Evolutionary conservation across 148 eudicot genomes (phyloP).

Genomic region (Spergularia bocconei): DNA sequence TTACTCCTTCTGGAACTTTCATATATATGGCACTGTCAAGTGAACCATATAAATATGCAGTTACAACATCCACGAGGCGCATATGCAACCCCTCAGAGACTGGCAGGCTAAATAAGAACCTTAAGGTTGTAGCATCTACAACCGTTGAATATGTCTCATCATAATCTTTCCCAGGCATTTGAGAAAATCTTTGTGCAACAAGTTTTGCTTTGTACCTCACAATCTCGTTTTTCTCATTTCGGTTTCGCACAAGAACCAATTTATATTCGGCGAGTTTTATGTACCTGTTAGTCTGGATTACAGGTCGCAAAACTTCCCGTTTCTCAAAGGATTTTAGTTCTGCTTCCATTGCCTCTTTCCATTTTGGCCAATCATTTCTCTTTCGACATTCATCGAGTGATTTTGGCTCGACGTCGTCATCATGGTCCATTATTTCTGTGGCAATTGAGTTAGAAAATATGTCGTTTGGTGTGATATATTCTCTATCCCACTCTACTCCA

Average conservation of each 20-base stretch:
- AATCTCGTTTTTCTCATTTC: background rate
- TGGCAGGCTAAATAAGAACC: background rate
- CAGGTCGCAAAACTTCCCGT: too few species aligned
- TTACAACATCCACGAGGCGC: slow-evolving; percentile 14
- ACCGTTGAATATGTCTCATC: too few species aligned
- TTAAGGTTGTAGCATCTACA: background rate
- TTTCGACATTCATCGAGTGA: background rate
- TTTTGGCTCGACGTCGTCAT: background rate
- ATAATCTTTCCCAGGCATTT: background rate
- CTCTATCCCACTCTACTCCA: background rate
- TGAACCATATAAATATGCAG: too few species aligned
- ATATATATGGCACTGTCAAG: too few species aligned
- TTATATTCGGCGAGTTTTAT: too few species aligned
- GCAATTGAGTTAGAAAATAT: too few species aligned
- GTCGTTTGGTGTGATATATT: background rate
- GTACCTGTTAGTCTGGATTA: too few species aligned
- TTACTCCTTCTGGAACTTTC: too few species aligned
- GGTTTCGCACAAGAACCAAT: too few species aligned
- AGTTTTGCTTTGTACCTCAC: slow-evolving; percentile 6
- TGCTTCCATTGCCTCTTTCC: slow-evolving; percentile 6
- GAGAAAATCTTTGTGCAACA: slow-evolving; percentile 14
- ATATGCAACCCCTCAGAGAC: background rate
- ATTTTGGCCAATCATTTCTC: slow-evolving; percentile 17
- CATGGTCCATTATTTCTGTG: background rate
- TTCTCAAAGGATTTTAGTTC: background rate